phyloP scores from a whole-genome alignment of 179 eudicot genomes.

The Camellia oleifera region DNA sequence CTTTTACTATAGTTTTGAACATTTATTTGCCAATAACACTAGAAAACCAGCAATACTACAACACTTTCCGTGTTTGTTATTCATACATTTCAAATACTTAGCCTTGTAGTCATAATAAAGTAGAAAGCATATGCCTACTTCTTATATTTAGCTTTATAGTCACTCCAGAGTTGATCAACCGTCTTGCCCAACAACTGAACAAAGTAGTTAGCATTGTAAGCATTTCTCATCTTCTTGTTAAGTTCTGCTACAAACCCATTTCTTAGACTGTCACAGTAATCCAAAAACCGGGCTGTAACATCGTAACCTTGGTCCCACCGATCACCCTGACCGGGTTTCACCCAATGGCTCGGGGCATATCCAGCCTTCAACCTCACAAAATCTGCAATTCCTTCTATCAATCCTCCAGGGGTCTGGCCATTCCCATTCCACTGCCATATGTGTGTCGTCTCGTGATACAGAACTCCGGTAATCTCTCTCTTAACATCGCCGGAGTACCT shows the following conservation, averaged over 20 bases:
- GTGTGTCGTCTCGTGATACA: slow-evolving; percentile 61
- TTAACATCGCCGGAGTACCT: slow-evolving; percentile 29
- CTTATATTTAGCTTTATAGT: slow-evolving; percentile 48
- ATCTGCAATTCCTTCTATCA: slow-evolving; percentile 68
- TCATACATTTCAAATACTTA: too few species aligned
- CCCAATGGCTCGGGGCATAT: slow-evolving; percentile 46
- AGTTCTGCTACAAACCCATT: slow-evolving; percentile 62
- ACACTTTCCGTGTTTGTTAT: too few species aligned
- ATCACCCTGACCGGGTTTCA: slow-evolving; percentile 45
- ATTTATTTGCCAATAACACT: too few species aligned
- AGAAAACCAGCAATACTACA: too few species aligned
- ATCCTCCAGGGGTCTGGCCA: slow-evolving; percentile 39
- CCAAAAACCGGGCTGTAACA: slow-evolving; percentile 52
- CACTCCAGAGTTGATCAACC: slow-evolving; percentile 51
- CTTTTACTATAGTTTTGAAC: too few species aligned
- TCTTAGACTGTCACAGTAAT: slow-evolving; percentile 47
- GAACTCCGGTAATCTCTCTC: slow-evolving; percentile 37
- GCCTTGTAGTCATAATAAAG: too few species aligned
- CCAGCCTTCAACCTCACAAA: slow-evolving; percentile 63
- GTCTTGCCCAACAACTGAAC: slow-evolving; percentile 46
- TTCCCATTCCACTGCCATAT: slow-evolving; percentile 67
- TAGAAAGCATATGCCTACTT: too few species aligned
- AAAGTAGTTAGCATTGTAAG: slow-evolving; percentile 39
- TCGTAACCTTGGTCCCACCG: slow-evolving; percentile 63
- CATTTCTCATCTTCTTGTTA: slow-evolving; percentile 54